Evolutionary conservation across 1,284 basidiomycete genomes (phyloP).

Genomic region (Tilletiopsis washingtonensis): DNA sequence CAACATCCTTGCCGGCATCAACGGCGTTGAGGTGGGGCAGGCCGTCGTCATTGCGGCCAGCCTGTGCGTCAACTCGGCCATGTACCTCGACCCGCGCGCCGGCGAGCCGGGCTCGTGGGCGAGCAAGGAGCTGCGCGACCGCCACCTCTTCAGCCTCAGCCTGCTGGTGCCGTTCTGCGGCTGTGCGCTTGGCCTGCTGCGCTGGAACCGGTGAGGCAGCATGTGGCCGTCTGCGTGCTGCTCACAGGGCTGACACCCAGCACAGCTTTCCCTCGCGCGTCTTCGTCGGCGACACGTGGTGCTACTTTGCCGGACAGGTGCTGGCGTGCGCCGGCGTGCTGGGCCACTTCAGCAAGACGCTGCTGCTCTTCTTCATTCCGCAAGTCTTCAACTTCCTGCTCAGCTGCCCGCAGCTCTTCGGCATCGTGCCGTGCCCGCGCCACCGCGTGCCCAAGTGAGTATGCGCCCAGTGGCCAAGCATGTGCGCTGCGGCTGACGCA

Average conservation of each 20-base stretch:
- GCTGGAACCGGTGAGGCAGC: constrained; percentile 27
- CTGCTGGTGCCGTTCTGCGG: constrained; percentile 92
- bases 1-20: constrained; percentile 97
- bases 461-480: no score
- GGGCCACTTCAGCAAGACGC: constrained; percentile 92
- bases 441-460: constrained; percentile 80
- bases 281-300: constrained; percentile 95
- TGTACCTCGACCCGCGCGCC: constrained; percentile 55
- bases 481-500: no score
- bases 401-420: constrained; percentile 90
- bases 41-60: constrained; percentile 85
- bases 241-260: not conserved
- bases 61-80: constrained; percentile 79
- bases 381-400: constrained; percentile 96
- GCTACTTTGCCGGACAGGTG: constrained; percentile 71
- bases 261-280: constrained; percentile 87
- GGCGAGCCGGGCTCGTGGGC: constrained; percentile 5
- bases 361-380: constrained; percentile 91
- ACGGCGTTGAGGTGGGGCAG: constrained; percentile 84
- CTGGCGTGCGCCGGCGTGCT: constrained; percentile 37
- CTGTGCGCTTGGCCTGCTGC: constrained; percentile 68
- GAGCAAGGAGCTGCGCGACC: constrained; percentile 63
- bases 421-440: constrained; percentile 82
- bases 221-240: not conserved
- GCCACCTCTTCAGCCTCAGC: constrained; percentile 89